Evolutionary conservation across 768 basidiomycete species (phyloP).

Genomic region (Leccinum longicurvipes): DNA sequence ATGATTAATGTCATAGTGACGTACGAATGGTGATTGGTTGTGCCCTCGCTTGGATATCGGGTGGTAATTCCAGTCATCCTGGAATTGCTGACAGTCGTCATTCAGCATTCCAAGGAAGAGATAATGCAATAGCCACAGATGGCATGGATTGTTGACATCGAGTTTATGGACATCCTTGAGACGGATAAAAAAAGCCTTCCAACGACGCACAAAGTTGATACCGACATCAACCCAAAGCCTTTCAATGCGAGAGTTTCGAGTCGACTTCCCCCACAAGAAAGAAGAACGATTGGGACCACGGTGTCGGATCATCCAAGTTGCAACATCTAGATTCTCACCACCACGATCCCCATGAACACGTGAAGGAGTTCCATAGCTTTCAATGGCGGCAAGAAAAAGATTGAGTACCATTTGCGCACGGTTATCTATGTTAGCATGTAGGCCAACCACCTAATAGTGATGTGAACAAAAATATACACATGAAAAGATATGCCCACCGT

Average conservation of each 20-base stretch:
- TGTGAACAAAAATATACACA: neutral
- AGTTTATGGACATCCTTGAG: constrained; percentile 37
- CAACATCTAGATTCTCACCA: constrained; percentile 29
- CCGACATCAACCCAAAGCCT: constrained; percentile 44
- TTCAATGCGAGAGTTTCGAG: constrained; percentile 43
- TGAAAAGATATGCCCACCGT: constrained; percentile 19
- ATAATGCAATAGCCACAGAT: constrained; percentile 43
- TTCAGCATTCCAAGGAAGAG: constrained; percentile 41
- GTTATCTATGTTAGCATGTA: constrained; percentile 28
- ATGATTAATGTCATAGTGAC: neutral
- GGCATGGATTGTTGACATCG: constrained; percentile 27
- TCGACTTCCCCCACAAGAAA: constrained; percentile 36
- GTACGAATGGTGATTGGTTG: neutral
- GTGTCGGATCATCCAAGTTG: constrained; percentile 26
- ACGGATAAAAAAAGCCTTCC: constrained; percentile 41
- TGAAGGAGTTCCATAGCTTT: constrained; percentile 19
- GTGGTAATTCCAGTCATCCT: constrained; percentile 39
- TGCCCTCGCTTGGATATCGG: constrained; percentile 21
- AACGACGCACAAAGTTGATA: constrained; percentile 35
- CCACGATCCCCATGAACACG: constrained; percentile 27
- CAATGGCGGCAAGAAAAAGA: constrained; percentile 18
- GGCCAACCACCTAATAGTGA: constrained; percentile 14
- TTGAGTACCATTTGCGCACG: constrained; percentile 20
- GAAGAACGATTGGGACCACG: constrained; percentile 20
- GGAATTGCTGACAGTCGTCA: constrained; percentile 36